A percentile compares a stretch with the other conserved stretches of the same genome.
phyloP scores from a whole-genome alignment of 1,284 basidiomycete species.

The Moesziomyces sp. region DNA sequence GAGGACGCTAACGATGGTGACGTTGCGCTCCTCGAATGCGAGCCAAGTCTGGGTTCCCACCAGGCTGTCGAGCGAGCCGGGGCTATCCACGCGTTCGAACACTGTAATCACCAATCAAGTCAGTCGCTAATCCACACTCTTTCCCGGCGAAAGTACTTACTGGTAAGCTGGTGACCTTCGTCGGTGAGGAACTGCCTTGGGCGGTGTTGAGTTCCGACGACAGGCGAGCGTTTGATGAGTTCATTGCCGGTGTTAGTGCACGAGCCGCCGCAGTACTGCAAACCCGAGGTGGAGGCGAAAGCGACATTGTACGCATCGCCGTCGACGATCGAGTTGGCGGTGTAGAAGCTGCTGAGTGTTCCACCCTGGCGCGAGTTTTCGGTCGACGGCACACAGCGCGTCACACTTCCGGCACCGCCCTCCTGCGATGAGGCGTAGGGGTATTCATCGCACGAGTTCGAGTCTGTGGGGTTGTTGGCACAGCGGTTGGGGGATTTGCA shows the following conservation, averaged over 20 bases:
- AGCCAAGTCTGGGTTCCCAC: slow-evolving; percentile 48
- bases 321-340: slow-evolving; percentile 28
- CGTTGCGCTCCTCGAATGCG: slow-evolving; percentile 45
- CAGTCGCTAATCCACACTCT: not conserved
- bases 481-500: slow-evolving; percentile 55
- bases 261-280: slow-evolving; percentile 45
- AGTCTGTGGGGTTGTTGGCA: slow-evolving; percentile 25
- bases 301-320: slow-evolving; percentile 52
- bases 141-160: slow-evolving; percentile 13
- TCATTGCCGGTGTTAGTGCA: slow-evolving; percentile 53
- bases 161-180: slow-evolving; percentile 45
- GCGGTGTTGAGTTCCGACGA: slow-evolving; percentile 18
- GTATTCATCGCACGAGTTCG: slow-evolving; percentile 55
- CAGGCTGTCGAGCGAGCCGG: slow-evolving; percentile 42
- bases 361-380: slow-evolving; percentile 53
- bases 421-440: slow-evolving; percentile 51
- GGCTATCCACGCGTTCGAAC: slow-evolving; percentile 41
- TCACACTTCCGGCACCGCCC: slow-evolving; percentile 48
- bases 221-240: slow-evolving; percentile 16
- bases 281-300: slow-evolving; percentile 24
- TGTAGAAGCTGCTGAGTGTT: slow-evolving; percentile 46
- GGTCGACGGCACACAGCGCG: slow-evolving; percentile 47
- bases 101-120: slow-evolving; percentile 9
- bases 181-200: slow-evolving; percentile 31
- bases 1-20: slow-evolving; percentile 41